These are phyloP conservation scores for Lecanoromycetidae sp. DNA, from an alignment of 2,329 filamentous ascomycete genomes.

Conservation along the genomic window DNA sequence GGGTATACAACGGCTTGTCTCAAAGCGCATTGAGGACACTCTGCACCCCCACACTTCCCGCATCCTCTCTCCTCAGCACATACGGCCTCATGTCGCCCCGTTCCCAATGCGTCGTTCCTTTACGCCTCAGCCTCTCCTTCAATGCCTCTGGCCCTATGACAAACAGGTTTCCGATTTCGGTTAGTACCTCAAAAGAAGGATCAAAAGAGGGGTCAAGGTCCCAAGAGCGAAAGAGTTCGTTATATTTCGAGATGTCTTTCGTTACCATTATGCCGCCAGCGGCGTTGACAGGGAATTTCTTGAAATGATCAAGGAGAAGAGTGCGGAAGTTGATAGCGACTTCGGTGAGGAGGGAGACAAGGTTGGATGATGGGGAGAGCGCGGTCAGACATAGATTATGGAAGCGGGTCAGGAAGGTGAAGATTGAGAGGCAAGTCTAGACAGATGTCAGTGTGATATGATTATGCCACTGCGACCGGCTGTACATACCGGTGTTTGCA, in stretches of 20 bases:
- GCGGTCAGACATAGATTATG: slow-evolving; percentile 52
- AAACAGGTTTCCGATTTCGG: slow-evolving; percentile 90
- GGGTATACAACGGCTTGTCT: no score
- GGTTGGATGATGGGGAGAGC: slow-evolving; percentile 58
- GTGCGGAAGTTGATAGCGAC: slow-evolving; percentile 66
- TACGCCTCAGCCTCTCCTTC: slow-evolving; percentile 54
- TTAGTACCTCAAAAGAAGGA: slow-evolving; percentile 66
- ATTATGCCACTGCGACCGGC: background rate
- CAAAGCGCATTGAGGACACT: slow-evolving; percentile 59
- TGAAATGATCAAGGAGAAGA: slow-evolving; percentile 82
- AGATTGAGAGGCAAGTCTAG: slow-evolving; percentile 65
- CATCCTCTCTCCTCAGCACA: slow-evolving; percentile 75
- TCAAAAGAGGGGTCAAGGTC: slow-evolving; percentile 51
- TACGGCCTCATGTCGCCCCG: slow-evolving; percentile 71
- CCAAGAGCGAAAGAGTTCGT: slow-evolving; percentile 74
- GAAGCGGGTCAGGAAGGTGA: slow-evolving; percentile 62
- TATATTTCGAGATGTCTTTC: slow-evolving; percentile 91
- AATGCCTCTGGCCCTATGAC: slow-evolving; percentile 78
- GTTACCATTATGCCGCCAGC: slow-evolving; percentile 90
- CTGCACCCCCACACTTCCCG: slow-evolving; percentile 67
- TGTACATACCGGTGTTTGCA: slow-evolving; percentile 54
- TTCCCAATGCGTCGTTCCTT: slow-evolving; percentile 40
- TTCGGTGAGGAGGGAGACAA: slow-evolving; percentile 71
- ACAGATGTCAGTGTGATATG: no score
- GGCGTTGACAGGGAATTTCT: slow-evolving; percentile 84